Evolutionary conservation across 2,329 filamentous ascomycete genomes (phyloP).

Genomic region (Colletotrichum nymphaeae): DNA sequence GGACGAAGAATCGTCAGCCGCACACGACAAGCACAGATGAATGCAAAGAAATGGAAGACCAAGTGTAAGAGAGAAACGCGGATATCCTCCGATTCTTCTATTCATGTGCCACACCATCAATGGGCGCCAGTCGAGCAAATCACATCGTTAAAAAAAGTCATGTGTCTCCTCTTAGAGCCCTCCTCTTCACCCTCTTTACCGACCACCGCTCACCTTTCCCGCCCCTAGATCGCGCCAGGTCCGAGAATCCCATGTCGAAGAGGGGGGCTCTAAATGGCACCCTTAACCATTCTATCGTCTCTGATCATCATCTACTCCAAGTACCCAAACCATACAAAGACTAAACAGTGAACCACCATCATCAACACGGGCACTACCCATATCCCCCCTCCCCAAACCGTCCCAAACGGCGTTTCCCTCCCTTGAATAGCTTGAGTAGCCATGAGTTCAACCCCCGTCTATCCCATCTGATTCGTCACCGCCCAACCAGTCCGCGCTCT

Average conservation of each 20-base stretch:
- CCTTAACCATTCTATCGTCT: not conserved
- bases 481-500: conserved; percentile 5
- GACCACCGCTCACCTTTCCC: not conserved
- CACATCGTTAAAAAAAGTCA: not conserved
- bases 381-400: not conserved
- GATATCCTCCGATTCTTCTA: not conserved
- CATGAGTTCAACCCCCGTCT: not conserved
- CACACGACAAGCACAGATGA: not conserved
- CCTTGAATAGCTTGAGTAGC: not conserved
- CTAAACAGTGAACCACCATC: not conserved
- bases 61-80: not conserved
- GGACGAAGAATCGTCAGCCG: not conserved
- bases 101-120: not conserved
- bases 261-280: not conserved
- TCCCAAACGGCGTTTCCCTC: not conserved
- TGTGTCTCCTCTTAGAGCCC: conserved; percentile 8
- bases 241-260: not conserved
- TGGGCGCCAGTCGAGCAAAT: not conserved
- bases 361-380: not conserved
- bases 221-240: not conserved
- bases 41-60: not conserved
- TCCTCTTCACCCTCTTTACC: not conserved
- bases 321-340: not conserved
- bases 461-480: conserved; percentile 5
- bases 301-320: not conserved